Evolutionary conservation across 2,329 filamentous ascomycete genomes (phyloP).

Genomic region (Clarireedia sp.): DNA sequence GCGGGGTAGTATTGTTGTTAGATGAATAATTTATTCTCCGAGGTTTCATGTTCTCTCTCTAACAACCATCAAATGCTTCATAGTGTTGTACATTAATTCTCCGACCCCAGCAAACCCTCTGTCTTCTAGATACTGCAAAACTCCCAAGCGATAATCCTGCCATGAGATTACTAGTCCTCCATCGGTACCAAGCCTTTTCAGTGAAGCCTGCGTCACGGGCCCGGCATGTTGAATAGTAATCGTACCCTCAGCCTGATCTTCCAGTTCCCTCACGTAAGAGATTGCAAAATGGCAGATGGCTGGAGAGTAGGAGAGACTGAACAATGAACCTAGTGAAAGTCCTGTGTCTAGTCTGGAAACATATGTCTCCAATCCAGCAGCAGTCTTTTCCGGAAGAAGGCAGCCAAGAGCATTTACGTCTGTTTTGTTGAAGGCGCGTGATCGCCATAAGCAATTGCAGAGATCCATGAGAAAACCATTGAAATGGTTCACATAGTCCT

Average conservation of each 20-base stretch:
- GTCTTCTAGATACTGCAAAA: slow-evolving; percentile 58
- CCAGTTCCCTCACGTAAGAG: slow-evolving; percentile 45
- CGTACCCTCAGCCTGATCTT: slow-evolving; percentile 42
- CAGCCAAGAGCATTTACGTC: slow-evolving; percentile 55
- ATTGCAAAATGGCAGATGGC: slow-evolving; percentile 49
- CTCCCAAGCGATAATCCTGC: slow-evolving; percentile 67
- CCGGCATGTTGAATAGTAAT: slow-evolving; percentile 50
- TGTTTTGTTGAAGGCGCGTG: slow-evolving; percentile 56
- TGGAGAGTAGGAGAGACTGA: slow-evolving; percentile 53
- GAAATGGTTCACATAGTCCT: slow-evolving; percentile 58
- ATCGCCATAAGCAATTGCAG: slow-evolving; percentile 76
- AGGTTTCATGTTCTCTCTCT: background rate
- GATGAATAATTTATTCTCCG: background rate
- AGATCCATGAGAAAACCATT: slow-evolving; percentile 84
- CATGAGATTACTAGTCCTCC: slow-evolving; percentile 62
- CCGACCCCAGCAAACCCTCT: slow-evolving; percentile 59
- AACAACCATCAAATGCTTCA: slow-evolving; percentile 59
- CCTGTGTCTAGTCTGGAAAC: slow-evolving; percentile 40
- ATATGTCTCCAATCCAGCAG: slow-evolving; percentile 43
- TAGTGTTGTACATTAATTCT: slow-evolving; percentile 70
- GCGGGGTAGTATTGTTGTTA: background rate
- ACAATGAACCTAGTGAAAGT: slow-evolving; percentile 41
- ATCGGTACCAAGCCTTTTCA: slow-evolving; percentile 53
- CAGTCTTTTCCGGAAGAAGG: slow-evolving; percentile 35
- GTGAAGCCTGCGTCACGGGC: slow-evolving; percentile 61